Base-by-base conservation (phyloP, 2,329 filamentous ascomycete genomes). In the Clarireedia hainanense region DNA sequence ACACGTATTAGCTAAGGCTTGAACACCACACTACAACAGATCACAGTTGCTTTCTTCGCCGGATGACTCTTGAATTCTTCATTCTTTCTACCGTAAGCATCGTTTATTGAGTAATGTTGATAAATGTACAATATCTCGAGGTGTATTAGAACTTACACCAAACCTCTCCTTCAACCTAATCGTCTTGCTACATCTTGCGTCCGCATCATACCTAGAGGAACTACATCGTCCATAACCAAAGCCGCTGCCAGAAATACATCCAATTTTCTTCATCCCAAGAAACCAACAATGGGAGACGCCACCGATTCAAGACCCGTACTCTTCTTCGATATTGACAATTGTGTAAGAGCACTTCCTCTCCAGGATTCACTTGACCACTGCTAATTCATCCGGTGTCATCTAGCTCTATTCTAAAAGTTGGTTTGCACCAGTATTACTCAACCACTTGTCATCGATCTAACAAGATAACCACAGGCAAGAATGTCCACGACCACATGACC, bases 311-410 rank as follows among this genome's bases (percentile, higher is more conserved):
- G 80, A 60, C 76, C 78, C 1, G 76, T 88, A 20, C 80, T 84
- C 70, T 84, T 82, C 71, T 97, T 96, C 69, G 94, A 99, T 70
- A 97, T 99, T 68, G 94, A 99, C 77, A 99, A 99, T 69, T 99
- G 95, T 73, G 81, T 84, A 76, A 61, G 80, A 99, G 77, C 97
- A 99, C 69, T 99, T 42, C 39, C 39, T 9, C 17, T 42, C 20
- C 39, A 94, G 73, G 80, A 83, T 75, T 60, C 79, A 47, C 20
- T n/a, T 2, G 0, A 5, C 30, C 12, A 5, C 20, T 47, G 39
- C 2, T 23, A 26, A 30, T 34, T 56, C 20, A 51, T 14, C 34
- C 27, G 9, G 17, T 47, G 12, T 17, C 14, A 2, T 34, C 12
- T 52, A 84, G 80, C 81, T 97, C 55, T 97, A 96, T 68, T 84